Base-by-base conservation (phyloP, 306 rosid species). In the Trifolium subterraneum region DNA sequence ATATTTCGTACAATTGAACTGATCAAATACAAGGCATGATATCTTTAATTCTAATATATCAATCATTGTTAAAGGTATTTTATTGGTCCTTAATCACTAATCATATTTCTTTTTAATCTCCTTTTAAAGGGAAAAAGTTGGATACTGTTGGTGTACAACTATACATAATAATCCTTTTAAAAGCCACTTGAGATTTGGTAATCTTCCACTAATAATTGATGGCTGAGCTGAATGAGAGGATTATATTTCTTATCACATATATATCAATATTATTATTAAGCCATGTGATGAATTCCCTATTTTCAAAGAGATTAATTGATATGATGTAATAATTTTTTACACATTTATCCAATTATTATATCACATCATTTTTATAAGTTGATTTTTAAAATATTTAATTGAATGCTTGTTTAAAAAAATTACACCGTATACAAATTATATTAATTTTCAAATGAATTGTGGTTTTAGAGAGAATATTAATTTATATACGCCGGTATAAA, bases 21-120 rank as follows among this genome's bases (percentile, higher is more conserved):
- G 68, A 64, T 64, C 70, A 82, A 58, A 66, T 59, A 45, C 69
- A 78, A 44, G 81, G 56, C 31, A 81, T 58, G 25, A 70, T 72
- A 74, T 84, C 14, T 18, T 19, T 8, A 31, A 39, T 76, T 16
- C 16, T 4, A 14, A 2, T 48, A 15, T 48, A 15, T 74, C 65
- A 23, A 62, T 78, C 79, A 72, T 45, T 74, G 45, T 44, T 62
- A 18, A 58, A 80, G 50, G 16, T 35, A 3, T 77, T 20, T n/a
- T 47, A 23, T 39, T 55, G 71, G 56, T 36, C 80, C 83, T 72
- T 67, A 44, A 54, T 61, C 39, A 33, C 56, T 55, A 67, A 71
- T 71, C 75, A 31, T 83, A 77, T 76, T 12, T 35, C 66, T 54
- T 29, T 50, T 12, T 71, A 25, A 35, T 71, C 36, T 62, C 1